Evolutionary conservation across 2,329 filamentous ascomycete species (phyloP).

Genomic region (Alternaria burnsii): DNA sequence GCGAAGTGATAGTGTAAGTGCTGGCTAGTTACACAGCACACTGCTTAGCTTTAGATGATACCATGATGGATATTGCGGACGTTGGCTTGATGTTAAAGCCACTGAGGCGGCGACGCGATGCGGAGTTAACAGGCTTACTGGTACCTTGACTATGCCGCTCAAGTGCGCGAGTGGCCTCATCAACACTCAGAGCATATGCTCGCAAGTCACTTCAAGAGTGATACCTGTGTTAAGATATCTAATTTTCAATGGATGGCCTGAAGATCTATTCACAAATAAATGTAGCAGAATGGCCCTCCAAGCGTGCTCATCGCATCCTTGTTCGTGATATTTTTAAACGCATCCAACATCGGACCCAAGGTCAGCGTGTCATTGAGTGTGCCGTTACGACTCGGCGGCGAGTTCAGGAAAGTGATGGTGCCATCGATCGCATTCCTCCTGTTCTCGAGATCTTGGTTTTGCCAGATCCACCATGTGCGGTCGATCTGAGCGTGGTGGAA

Average conservation of each 20-base stretch:
- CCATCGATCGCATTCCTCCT: constrained; percentile 52
- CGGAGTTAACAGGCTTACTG: background rate
- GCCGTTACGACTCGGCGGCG: constrained; percentile 54
- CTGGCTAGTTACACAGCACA: too few species aligned
- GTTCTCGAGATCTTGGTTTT: constrained; percentile 52
- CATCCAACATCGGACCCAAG: constrained; percentile 43
- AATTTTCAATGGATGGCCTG: background rate
- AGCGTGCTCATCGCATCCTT: constrained; percentile 53
- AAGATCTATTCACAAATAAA: constrained; percentile 40
- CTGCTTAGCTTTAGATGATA: too few species aligned
- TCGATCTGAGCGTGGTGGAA: constrained; percentile 60
- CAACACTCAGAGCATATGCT: background rate
- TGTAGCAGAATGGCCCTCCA: constrained; percentile 56
- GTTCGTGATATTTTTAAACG: constrained; percentile 36
- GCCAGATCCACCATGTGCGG: constrained; percentile 60
- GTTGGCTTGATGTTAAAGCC: background rate
- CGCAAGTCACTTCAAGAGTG: background rate
- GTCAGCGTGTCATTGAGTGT: constrained; percentile 55
- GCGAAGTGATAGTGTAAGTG: too few species aligned
- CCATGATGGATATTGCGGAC: too few species aligned
- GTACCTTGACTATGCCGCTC: background rate
- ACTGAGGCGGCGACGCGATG: background rate
- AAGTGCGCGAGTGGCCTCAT: background rate
- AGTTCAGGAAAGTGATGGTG: constrained; percentile 56
- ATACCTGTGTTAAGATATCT: background rate